phyloP scores from a whole-genome alignment of 2,329 filamentous ascomycete species.

The Paradendryphiella salina region DNA sequence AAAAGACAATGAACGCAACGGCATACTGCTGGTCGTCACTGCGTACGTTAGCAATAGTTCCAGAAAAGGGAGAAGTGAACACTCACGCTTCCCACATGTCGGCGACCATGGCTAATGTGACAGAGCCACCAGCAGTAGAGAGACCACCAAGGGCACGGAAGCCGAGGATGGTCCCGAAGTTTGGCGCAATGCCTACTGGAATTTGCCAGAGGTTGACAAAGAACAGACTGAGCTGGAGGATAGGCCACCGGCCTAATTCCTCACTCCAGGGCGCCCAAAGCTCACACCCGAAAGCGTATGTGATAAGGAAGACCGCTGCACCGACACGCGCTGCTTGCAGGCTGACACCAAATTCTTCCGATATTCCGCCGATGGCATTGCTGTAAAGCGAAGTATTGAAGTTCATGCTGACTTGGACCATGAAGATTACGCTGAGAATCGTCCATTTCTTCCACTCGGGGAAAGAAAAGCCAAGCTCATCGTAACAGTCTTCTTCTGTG shows the following conservation, averaged over 20 bases:
- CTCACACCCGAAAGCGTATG: slow-evolving; percentile 85
- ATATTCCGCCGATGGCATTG: slow-evolving; percentile 57
- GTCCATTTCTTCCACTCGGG: slow-evolving; percentile 58
- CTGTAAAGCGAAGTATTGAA: slow-evolving; percentile 62
- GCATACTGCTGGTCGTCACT: slow-evolving; percentile 66
- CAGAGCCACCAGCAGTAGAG: slow-evolving; percentile 64
- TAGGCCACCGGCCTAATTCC: slow-evolving; percentile 75
- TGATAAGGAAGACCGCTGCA: slow-evolving; percentile 75
- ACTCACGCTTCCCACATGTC: slow-evolving; percentile 57
- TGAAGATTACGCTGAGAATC: slow-evolving; percentile 57
- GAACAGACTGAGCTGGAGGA: slow-evolving; percentile 72
- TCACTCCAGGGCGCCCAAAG: slow-evolving; percentile 88
- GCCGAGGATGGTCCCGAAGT: slow-evolving; percentile 70
- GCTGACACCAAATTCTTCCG: slow-evolving; percentile 68
- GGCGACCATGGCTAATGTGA: slow-evolving; percentile 66
- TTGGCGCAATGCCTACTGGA: slow-evolving; percentile 68
- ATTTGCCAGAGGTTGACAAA: slow-evolving; percentile 76
- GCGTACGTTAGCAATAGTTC: neutral
- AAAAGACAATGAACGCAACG: slow-evolving; percentile 69
- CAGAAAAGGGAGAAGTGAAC: neutral
- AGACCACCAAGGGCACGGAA: slow-evolving; percentile 54
- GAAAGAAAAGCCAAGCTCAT: slow-evolving; percentile 55
- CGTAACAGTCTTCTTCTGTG: slow-evolving; percentile 55
- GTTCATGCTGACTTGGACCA: slow-evolving; percentile 61
- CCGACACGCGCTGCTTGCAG: slow-evolving; percentile 70